phyloP scores from a whole-genome alignment of 495 filamentous ascomycete species.

The Margaritispora aquatica region DNA sequence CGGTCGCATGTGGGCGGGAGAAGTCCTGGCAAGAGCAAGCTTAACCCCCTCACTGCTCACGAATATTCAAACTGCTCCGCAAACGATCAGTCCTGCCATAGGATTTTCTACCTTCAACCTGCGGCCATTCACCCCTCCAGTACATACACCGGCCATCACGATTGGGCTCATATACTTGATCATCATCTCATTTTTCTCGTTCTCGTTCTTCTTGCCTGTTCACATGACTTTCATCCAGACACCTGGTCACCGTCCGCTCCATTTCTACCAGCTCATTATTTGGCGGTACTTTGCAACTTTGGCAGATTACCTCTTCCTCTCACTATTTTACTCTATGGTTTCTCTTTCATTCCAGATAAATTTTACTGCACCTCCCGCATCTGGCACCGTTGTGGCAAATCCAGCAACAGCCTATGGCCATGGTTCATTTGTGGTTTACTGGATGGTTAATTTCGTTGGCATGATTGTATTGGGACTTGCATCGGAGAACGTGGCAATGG shows the following conservation, averaged over 20 bases:
- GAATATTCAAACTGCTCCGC: slow-evolving; percentile 42
- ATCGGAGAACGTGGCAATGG: slow-evolving; percentile 68
- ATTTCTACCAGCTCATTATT: slow-evolving; percentile 51
- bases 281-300: slow-evolving; percentile 59
- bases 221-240: slow-evolving; percentile 50
- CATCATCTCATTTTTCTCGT: slow-evolving; percentile 68
- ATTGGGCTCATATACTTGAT: slow-evolving; percentile 70
- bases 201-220: slow-evolving; percentile 62
- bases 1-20: slow-evolving; percentile 45
- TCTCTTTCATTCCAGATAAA: slow-evolving; percentile 61
- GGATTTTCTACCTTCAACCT: slow-evolving; percentile 56
- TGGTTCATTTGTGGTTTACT: slow-evolving; percentile 61
- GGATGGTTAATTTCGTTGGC: slow-evolving; percentile 69
- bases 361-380: slow-evolving; percentile 41
- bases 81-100: slow-evolving; percentile 58
- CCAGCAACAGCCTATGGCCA: slow-evolving; percentile 53
- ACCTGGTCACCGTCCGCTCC: slow-evolving; percentile 49
- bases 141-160: slow-evolving; percentile 51
- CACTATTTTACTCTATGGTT: slow-evolving; percentile 59
- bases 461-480: slow-evolving; percentile 64
- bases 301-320: slow-evolving; percentile 59
- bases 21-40: slow-evolving; percentile 31
- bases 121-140: slow-evolving; percentile 53
- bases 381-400: slow-evolving; percentile 35
- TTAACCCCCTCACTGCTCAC: slow-evolving; percentile 30